Evolutionary conservation across 2,329 filamentous ascomycete species (phyloP), one percentile per base, ranked within the genome.

Genomic region (Chaetomium olivaceum): DNA sequence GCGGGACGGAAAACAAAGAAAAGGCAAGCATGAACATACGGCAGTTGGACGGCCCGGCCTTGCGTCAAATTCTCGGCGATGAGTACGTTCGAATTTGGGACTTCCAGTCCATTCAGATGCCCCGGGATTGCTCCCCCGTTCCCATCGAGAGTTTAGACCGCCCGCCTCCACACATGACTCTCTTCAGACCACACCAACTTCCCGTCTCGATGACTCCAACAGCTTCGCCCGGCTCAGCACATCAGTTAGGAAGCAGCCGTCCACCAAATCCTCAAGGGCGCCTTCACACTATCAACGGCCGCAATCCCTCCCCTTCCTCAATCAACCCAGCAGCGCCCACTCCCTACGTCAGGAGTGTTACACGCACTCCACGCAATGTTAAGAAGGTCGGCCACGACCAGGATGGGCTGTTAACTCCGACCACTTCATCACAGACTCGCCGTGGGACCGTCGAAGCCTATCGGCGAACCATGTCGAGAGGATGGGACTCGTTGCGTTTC

Each of bases 31-130:
- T n/a, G 12, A 66, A 46, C 33, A 52, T 66, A 16, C 16, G 27
- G 3, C 58, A 58, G 61, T 23, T 64, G 8, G 43, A 63, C 31
- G 21, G 33, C 3, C 23, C 43, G 7, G 31, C 23, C 8, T 7
- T 66, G 31, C 57, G 57, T 4, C 12, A 11, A 8, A 61, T 66
- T 16, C 46, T 66, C 5, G 61, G 57, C 14, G 27, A n/a, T 12
- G 57, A 63, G 4, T 50, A 61, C n/a, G 0, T 2, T 27, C 31
- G 43, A 23, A 27, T 64, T n/a, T 23, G 55, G 2, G 25, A 21
- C 31, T 50, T 54, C 31, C 4, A n/a, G 9, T 9, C 52, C 43
- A 6, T 19, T 33, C 46, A 27, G 16, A 14, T 11, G 14, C 8
- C 51, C 12, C 16, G 43, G n/a, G 29, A 12, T 8, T 25, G 21